phyloP scores from a whole-genome alignment of 78 protist genomes.

The Neovahlkampfia damariscottae region DNA sequence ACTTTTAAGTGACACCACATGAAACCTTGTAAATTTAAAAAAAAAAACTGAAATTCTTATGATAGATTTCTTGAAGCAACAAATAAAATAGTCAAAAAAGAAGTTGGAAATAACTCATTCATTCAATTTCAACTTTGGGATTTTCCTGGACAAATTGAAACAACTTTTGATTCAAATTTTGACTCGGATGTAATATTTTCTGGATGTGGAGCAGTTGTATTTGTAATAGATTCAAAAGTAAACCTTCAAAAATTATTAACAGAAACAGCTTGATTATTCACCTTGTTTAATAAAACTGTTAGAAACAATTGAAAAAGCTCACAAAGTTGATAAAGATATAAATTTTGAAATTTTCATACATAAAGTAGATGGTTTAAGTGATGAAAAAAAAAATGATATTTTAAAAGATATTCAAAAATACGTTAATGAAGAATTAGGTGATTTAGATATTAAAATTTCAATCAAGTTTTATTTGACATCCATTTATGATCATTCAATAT shows the following conservation, averaged over 20 bases:
- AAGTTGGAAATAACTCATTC: slow-evolving; percentile 62
- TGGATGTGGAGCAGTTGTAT: slow-evolving; percentile 85
- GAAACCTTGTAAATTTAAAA: slow-evolving; percentile 88
- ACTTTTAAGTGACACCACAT: slow-evolving; percentile 90
- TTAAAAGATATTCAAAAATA: slow-evolving; percentile 74
- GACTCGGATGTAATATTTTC: slow-evolving; percentile 57
- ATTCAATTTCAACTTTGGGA: slow-evolving; percentile 91
- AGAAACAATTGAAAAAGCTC: not conserved
- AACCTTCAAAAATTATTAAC: not conserved
- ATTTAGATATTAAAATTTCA: slow-evolving; percentile 34
- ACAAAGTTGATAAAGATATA: slow-evolving; percentile 52
- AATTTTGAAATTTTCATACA: slow-evolving; percentile 89
- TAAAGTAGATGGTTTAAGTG: slow-evolving; percentile 79
- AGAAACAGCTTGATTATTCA: not conserved
- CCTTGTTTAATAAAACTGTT: not conserved
- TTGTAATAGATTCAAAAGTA: slow-evolving; percentile 87
- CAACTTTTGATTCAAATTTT: slow-evolving; percentile 34
- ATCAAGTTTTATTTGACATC: slow-evolving; percentile 78
- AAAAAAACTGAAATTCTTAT: slow-evolving; percentile 55
- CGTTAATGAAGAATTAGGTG: slow-evolving; percentile 52
- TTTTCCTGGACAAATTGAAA: slow-evolving; percentile 84
- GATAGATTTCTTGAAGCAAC: slow-evolving; percentile 13
- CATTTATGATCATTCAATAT: slow-evolving; percentile 91
- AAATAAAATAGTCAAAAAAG: slow-evolving; percentile 12
- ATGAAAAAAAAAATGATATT: slow-evolving; percentile 67